phyloP scores from a whole-genome alignment of 805 yeast genomes.

The Saccharomycopsis sp. region DNA sequence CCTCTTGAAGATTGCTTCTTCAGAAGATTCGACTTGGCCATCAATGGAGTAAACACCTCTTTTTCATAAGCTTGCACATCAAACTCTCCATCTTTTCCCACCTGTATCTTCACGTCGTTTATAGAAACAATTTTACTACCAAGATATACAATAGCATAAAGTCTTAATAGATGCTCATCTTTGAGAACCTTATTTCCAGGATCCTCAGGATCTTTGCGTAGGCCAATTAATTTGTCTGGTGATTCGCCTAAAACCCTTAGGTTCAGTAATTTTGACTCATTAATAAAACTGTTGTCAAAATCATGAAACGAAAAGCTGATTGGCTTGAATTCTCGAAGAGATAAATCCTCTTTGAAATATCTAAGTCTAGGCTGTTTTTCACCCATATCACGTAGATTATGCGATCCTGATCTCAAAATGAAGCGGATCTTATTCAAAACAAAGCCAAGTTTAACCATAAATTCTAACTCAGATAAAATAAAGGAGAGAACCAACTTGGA shows the following conservation, averaged over 20 bases:
- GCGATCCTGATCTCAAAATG: background rate
- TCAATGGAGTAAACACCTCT: conserved; percentile 3
- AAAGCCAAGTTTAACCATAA: conserved; percentile 28
- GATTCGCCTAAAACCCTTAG: conserved; percentile 32
- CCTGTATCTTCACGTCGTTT: conserved; percentile 8
- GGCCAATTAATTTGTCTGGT: conserved; percentile 17
- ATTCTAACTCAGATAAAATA: conserved; percentile 29
- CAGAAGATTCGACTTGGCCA: background rate
- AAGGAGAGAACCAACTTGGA: conserved; percentile 37
- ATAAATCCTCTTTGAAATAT: conserved; percentile 59
- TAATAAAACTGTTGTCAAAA: conserved; percentile 50
- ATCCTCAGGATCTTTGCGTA: conserved; percentile 5
- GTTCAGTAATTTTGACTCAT: conserved; percentile 26
- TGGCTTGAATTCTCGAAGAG: conserved; percentile 52
- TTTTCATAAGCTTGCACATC: conserved; percentile 2
- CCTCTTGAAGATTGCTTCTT: no score
- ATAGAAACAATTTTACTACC: conserved; percentile 8
- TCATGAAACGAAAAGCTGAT: conserved; percentile 50
- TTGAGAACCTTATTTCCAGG: background rate
- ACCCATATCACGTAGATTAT: background rate
- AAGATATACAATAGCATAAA: conserved; percentile 15
- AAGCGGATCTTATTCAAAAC: conserved; percentile 28
- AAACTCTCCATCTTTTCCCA: background rate
- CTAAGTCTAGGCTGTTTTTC: conserved; percentile 42
- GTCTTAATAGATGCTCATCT: conserved; percentile 10